Evolutionary conservation across 352 stramenopile genomes (phyloP), one percentile per base, ranked within the genome.

Genomic region (Phytopythium oedochilum): DNA sequence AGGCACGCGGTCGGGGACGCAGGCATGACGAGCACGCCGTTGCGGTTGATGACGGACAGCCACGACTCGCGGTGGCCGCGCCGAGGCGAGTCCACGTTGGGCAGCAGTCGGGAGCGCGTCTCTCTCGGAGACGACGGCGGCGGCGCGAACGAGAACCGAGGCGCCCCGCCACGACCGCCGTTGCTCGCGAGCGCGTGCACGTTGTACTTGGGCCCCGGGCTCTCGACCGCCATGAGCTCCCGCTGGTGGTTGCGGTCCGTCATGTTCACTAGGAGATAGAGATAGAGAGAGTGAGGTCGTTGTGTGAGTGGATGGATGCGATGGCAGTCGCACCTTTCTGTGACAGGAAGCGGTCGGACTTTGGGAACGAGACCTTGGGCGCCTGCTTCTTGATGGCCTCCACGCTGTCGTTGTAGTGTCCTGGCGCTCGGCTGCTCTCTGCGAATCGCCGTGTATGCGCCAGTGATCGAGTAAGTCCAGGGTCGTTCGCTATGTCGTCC

Each of bases 151-250:
- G 83, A 89, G 59, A 73, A 89, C 20, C 71, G 72, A 3, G 78
- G 77, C 12, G 74, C 71, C 10, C 57, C 73, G 17, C 57, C 53
- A 20, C 79, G 86, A 32, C 79, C 83, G 23, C 74, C 75, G 34
- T 88, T 89, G 28, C 68, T 58, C 18, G 70, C 48, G 42, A 85
- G 54, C 31, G 69, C 68, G 35, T 83, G 66, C 20, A 92, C 80
- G 47, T 92, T 93, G 63, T 93, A 93, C 59, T 92, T 93, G 44
- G 81, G 83, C 4, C 83, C 83, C 22, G 83, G 83, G n/a, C 83
- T 92, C 42, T 90, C 83, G 5, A 63, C 68, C 14, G 83, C 66
- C 66, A 88, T 88, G 34, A 91, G 71, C 36, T 93, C 83, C 45
- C 81, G 77, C 57, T 92, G 75, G 50, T 93, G 83, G 34, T 60